Conservation (phyloP, 2,329 filamentous ascomycete genomes). For the Verticillium nonalfalfae region DNA sequence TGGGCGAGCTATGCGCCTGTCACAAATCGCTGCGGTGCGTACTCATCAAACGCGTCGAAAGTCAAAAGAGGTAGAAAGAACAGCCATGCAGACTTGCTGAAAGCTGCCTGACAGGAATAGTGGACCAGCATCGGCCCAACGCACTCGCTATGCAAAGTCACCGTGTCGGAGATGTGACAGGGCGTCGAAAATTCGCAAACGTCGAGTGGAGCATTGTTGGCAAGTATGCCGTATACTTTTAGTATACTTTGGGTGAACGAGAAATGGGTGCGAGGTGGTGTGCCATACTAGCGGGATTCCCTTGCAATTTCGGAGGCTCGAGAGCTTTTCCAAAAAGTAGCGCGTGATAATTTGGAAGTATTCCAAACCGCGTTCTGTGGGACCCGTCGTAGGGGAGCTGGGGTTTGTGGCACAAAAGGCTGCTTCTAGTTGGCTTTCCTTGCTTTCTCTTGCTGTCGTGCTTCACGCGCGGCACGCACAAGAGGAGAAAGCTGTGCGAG, state of each 20-base stretch:
- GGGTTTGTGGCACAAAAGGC: not conserved
- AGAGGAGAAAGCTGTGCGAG: conserved; percentile 75
- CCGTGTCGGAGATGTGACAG: not conserved
- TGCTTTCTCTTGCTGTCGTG: conserved; percentile 78
- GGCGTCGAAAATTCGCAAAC: not conserved
- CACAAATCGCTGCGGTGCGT: not conserved
- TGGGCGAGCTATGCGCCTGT: not conserved
- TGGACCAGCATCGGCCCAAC: not conserved
- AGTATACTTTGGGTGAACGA: not conserved
- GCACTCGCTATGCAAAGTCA: not conserved
- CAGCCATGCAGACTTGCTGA: not conserved
- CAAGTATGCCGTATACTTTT: not conserved
- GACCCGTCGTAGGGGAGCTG: not conserved
- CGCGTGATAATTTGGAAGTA: not conserved
- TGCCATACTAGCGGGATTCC: not conserved
- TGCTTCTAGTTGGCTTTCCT: conserved; percentile 48
- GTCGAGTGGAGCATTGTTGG: not conserved
- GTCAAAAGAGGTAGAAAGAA: not conserved
- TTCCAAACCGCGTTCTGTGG: not conserved
- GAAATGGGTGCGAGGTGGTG: not conserved
- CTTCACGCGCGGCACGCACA: conserved; percentile 78
- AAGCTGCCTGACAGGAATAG: not conserved
- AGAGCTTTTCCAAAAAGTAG: not conserved
- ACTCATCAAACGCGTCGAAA: not conserved
- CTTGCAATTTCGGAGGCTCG: not conserved